Conservation (phyloP, 192 early-diverging fungal genomes). For the Oehlia diaphana region DNA sequence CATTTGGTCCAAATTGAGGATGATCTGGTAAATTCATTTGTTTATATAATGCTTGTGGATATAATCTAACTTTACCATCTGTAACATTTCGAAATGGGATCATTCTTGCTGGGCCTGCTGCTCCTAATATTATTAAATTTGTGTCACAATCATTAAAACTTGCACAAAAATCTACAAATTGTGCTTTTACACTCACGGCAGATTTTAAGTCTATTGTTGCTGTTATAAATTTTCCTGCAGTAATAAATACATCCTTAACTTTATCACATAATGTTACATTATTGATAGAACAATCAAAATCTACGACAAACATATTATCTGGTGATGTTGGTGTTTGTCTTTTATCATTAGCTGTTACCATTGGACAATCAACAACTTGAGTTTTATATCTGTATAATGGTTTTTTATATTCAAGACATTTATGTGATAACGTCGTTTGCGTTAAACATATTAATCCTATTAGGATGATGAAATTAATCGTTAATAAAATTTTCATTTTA, state of each 20-base stretch:
- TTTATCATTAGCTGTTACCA: not conserved
- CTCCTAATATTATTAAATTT: constrained; percentile 13
- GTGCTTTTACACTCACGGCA: constrained; percentile 37
- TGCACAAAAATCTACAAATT: constrained; percentile 38
- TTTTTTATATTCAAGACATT: not conserved
- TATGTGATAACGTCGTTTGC: not conserved
- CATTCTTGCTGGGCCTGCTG: constrained; percentile 36
- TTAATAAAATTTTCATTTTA: not conserved
- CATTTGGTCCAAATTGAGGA: constrained; percentile 33
- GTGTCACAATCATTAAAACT: not conserved
- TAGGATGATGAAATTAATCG: not conserved
- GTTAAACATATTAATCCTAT: not conserved
- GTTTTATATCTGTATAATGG: not conserved
- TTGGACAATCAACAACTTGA: not conserved
- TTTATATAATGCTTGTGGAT: constrained; percentile 45
- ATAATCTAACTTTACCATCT: constrained; percentile 38
- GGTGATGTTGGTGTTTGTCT: not conserved
- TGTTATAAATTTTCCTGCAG: constrained; percentile 36
- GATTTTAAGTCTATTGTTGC: constrained; percentile 31
- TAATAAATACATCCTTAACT: constrained; percentile 32
- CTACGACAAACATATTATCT: constrained; percentile 7
- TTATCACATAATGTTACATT: constrained; percentile 30
- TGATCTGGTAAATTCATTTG: constrained; percentile 30
- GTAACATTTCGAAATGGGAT: constrained; percentile 32
- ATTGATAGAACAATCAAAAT: not conserved